These are phyloP conservation scores for Tieghemostelium lacteum DNA, from an alignment of 78 protist genomes.

Conservation along the genomic window DNA sequence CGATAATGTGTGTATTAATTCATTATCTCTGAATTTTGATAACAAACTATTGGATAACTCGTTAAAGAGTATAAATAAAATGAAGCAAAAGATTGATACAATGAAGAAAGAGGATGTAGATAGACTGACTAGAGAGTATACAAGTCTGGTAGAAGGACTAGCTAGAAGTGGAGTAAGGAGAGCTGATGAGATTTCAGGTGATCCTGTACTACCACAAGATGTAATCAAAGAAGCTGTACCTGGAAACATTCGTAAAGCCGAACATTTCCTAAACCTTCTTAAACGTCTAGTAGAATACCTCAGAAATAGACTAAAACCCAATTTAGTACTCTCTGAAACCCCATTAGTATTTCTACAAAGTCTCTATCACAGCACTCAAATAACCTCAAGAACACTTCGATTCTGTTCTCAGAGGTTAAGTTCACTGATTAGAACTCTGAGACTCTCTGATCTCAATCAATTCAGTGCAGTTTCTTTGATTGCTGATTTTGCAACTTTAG, in stretches of 20 bases:
- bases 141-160: conserved; percentile 58
- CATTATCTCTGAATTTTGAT: conserved; percentile 86
- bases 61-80: conserved; percentile 33
- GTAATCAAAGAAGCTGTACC: conserved; percentile 95
- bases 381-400: conserved; percentile 38
- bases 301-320: conserved; percentile 43
- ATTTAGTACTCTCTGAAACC: conserved; percentile 64
- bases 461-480: conserved; percentile 85
- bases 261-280: conserved; percentile 84
- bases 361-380: conserved; percentile 42
- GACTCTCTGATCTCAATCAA: conserved; percentile 87
- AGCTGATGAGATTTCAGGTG: conserved; percentile 33
- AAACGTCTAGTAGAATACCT: conserved; percentile 88
- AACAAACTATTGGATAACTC: conserved; percentile 16
- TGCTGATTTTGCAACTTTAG: conserved; percentile 92
- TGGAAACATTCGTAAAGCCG: conserved; percentile 95
- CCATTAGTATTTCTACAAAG: conserved; percentile 84
- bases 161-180: conserved; percentile 49
- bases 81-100: not conserved
- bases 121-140: conserved; percentile 60
- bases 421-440: conserved; percentile 94
- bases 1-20: conserved; percentile 97
- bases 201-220: conserved; percentile 85
- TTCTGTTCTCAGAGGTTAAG: conserved; percentile 90
- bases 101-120: conserved; percentile 52